Evolutionary conservation across 495 filamentous ascomycete species (phyloP).

Genomic region (Penicillium steckii): DNA sequence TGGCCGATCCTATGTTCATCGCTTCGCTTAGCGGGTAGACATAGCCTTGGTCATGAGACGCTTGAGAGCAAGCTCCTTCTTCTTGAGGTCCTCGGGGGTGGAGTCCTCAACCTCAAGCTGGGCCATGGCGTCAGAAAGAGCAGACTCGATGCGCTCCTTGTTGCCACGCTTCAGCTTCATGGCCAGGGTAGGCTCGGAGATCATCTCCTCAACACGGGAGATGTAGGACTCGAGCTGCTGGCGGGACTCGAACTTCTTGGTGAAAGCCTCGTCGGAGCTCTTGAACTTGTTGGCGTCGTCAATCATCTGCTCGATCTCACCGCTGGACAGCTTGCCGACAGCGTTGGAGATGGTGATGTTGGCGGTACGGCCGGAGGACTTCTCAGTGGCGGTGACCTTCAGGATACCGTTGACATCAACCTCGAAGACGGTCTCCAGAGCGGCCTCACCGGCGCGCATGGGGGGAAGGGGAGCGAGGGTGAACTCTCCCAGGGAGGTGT

Average conservation of each 20-base stretch:
- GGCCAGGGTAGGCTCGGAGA: slow-evolving; percentile 93
- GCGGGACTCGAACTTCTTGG: slow-evolving; percentile 97
- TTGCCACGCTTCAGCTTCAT: slow-evolving; percentile 97
- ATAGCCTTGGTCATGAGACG: slow-evolving; percentile 96
- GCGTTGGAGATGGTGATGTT: slow-evolving; percentile 99
- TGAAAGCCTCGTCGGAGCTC: slow-evolving; percentile 94
- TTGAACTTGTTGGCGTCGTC: slow-evolving; percentile 99
- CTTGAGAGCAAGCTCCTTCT: slow-evolving; percentile 99
- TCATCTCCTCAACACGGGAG: slow-evolving; percentile 96
- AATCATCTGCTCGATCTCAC: slow-evolving; percentile 98
- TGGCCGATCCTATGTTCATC: slow-evolving; percentile 27
- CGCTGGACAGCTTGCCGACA: slow-evolving; percentile 93
- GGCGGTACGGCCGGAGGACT: slow-evolving; percentile 94
- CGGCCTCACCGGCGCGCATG: slow-evolving; percentile 97
- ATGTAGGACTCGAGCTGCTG: slow-evolving; percentile 99
- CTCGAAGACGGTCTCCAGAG: slow-evolving; percentile 97
- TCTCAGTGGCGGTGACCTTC: slow-evolving; percentile 99
- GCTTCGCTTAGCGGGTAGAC: slow-evolving; percentile 69
- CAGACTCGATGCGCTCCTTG: slow-evolving; percentile 98
- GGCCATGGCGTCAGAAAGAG: slow-evolving; percentile 81
- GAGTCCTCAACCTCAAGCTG: slow-evolving; percentile 88
- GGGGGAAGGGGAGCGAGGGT: slow-evolving; percentile 94
- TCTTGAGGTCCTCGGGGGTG: slow-evolving; percentile 91
- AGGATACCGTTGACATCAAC: slow-evolving; percentile 99
- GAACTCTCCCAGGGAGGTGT: slow-evolving; percentile 98